These are phyloP conservation scores for Kentomonas sorsogonicus DNA, from an alignment of 208 protist species.

Conservation along the genomic window DNA sequence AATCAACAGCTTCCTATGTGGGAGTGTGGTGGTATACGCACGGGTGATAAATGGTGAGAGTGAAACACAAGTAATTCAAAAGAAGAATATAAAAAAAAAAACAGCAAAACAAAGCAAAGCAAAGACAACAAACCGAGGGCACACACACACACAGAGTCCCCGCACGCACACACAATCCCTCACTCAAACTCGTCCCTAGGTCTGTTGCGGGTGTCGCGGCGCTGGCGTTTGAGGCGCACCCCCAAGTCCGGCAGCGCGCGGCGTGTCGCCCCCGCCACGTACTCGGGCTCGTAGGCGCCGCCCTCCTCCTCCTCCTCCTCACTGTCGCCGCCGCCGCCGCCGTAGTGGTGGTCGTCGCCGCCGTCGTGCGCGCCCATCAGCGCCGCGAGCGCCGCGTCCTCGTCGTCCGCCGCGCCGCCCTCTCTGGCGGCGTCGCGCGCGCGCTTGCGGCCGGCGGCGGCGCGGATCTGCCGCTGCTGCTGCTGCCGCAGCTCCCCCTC, in stretches of 20 bases:
- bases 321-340: neutral
- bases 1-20: too few relatives aligned
- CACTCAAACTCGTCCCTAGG: constrained; percentile 54
- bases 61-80: constrained; percentile 2
- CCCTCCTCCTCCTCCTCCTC: constrained; percentile 38
- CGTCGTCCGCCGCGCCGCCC: neutral
- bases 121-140: neutral
- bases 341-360: neutral
- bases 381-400: neutral
- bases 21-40: too few relatives aligned
- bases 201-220: constrained; percentile 49
- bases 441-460: neutral
- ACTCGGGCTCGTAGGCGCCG: constrained; percentile 58
- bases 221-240: constrained; percentile 21
- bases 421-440: neutral
- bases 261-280: constrained; percentile 42
- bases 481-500: constrained; percentile 11
- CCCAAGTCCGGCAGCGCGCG: constrained; percentile 46
- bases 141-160: neutral
- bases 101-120: neutral
- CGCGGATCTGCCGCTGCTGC: neutral
- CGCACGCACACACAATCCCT: constrained; percentile 1
- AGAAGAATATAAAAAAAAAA: neutral
- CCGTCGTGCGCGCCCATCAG: neutral
- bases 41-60: too few relatives aligned